phyloP scores from a whole-genome alignment of 176 grass and related monocot species.

The Coix lacrymajobi region DNA sequence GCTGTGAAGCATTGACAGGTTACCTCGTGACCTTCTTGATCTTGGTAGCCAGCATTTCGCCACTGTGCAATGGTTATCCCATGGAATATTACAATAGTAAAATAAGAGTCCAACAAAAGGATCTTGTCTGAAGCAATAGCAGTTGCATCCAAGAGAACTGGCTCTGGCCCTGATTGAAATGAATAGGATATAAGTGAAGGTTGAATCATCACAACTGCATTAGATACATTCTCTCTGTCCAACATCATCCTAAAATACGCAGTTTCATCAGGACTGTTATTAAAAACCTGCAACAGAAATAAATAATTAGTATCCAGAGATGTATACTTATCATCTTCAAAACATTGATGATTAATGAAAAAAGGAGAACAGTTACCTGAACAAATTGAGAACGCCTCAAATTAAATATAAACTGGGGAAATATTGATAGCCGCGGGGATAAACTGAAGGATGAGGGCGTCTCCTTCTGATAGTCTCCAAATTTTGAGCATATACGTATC shows the following conservation, averaged over 20 bases:
- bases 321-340: neutral
- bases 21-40: conserved; percentile 77
- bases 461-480: conserved; percentile 95
- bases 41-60: conserved; percentile 84
- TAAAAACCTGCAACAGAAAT: conserved; percentile 59
- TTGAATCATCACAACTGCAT: conserved; percentile 84
- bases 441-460: conserved; percentile 82
- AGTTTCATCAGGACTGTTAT: conserved; percentile 86
- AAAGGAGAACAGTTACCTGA: conserved; percentile 46
- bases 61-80: conserved; percentile 73
- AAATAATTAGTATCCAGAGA: conserved; percentile 7
- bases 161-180: conserved; percentile 59
- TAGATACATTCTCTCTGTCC: conserved; percentile 58
- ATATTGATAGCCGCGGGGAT: conserved; percentile 88
- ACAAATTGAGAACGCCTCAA: conserved; percentile 92
- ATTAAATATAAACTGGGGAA: conserved; percentile 94
- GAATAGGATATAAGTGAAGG: conserved; percentile 87
- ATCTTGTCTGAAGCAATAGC: conserved; percentile 71
- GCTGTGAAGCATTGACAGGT: conserved; percentile 2
- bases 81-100: conserved; percentile 77
- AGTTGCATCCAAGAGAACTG: conserved; percentile 70
- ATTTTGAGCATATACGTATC: conserved; percentile 84
- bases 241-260: conserved; percentile 86
- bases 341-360: neutral
- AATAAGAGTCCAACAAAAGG: conserved; percentile 84